Percentiles rank a stretch among this genome's conserved stretches.
phyloP scores from a whole-genome alignment of 2,329 filamentous ascomycete species.

The Tolypocladium ovalisporum region DNA sequence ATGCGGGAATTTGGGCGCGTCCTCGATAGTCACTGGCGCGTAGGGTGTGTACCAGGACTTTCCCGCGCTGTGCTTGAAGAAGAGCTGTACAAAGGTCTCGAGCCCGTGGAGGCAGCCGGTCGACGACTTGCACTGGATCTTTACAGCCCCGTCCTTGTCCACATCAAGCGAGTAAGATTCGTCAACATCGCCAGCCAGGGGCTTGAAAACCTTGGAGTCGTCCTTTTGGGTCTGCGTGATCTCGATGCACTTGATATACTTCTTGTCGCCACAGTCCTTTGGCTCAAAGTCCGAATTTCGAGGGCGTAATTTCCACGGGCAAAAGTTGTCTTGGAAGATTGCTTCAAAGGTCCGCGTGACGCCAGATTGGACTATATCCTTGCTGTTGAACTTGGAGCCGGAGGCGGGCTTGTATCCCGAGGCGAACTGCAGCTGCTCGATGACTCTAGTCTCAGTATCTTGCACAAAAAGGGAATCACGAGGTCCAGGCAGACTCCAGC shows the following conservation, averaged over 20 bases:
- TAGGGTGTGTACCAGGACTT: conserved; percentile 53
- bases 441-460: conserved; percentile 19
- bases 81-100: conserved; percentile 69
- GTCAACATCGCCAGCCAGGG: conserved; percentile 53
- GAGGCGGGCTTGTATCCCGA: conserved; percentile 27
- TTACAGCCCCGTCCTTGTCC: conserved; percentile 43
- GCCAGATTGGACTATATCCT: conserved; percentile 43
- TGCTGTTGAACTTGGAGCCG: conserved; percentile 31
- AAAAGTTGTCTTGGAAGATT: conserved; percentile 57
- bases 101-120: conserved; percentile 63
- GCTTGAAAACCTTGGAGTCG: conserved; percentile 48
- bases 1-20: conserved; percentile 64
- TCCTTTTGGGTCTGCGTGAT: conserved; percentile 46
- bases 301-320: conserved; percentile 68
- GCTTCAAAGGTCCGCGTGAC: conserved; percentile 49
- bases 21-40: conserved; percentile 62
- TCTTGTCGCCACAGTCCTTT: conserved; percentile 24
- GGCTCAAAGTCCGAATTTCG: conserved; percentile 58
- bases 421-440: background rate
- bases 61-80: conserved; percentile 57
- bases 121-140: conserved; percentile 53
- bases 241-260: conserved; percentile 45
- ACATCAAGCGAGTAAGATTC: conserved; percentile 66
- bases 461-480: background rate
- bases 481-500: background rate